A percentile compares a stretch with the other conserved stretches of the same genome.
Conservation (phyloP, 208 protist species). For the Ichthyophonus hoferi region DNA sequence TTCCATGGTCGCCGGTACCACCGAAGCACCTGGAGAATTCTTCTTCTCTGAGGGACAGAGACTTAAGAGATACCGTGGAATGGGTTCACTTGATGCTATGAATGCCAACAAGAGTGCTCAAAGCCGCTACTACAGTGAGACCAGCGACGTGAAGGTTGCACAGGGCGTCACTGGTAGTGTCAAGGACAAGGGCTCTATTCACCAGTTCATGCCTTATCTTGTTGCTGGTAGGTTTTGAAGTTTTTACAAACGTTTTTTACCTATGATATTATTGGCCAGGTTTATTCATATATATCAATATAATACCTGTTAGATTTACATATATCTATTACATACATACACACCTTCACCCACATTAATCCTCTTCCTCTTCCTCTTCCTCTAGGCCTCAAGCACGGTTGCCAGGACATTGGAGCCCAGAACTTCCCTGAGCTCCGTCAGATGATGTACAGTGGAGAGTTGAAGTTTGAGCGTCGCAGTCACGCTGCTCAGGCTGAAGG, state of each 20-base stretch:
- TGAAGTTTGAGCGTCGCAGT: constrained; percentile 81
- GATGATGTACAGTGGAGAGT: constrained; percentile 78
- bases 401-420: constrained; percentile 77
- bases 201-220: constrained; percentile 77
- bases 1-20: constrained; percentile 80
- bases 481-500: constrained; percentile 81
- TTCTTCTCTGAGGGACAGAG: constrained; percentile 81
- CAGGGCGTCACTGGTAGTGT: constrained; percentile 82
- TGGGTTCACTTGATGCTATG: constrained; percentile 90
- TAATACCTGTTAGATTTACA: too few species aligned
- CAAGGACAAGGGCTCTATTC: constrained; percentile 79
- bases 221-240: constrained; percentile 69
- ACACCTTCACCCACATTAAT: neutral
- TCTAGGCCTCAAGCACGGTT: constrained; percentile 75
- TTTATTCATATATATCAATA: too few species aligned
- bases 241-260: too few species aligned
- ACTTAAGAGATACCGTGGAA: constrained; percentile 88
- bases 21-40: constrained; percentile 82
- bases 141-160: constrained; percentile 77
- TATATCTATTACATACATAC: neutral
- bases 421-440: constrained; percentile 62
- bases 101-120: constrained; percentile 55
- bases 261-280: too few species aligned
- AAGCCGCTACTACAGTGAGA: constrained; percentile 69
- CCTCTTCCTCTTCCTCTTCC: neutral